phyloP scores from a whole-genome alignment of 2,329 filamentous ascomycete genomes.

The Sporothrix luriei region DNA sequence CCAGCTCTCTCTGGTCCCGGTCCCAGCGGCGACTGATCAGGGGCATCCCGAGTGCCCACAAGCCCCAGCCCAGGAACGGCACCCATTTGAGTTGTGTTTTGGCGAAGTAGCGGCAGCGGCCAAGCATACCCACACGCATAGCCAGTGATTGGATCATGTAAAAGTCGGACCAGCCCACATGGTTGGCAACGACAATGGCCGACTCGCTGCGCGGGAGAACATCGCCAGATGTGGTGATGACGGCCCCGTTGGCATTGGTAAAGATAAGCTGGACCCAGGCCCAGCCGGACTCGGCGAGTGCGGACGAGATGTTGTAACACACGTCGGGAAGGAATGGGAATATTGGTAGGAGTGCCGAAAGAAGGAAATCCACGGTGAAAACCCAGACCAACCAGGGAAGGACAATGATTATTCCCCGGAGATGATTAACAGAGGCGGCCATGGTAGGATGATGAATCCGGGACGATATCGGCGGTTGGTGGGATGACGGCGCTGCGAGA shows the following conservation, averaged over 20 bases:
- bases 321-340: constrained; percentile 52
- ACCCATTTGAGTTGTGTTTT: constrained; percentile 62
- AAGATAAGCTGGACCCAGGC: constrained; percentile 61
- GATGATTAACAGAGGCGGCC: constrained; percentile 6
- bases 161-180: constrained; percentile 65
- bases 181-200: constrained; percentile 62
- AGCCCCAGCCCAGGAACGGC: constrained; percentile 64
- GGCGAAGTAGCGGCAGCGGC: constrained; percentile 64
- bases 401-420: constrained; percentile 50
- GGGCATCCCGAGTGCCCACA: constrained; percentile 67
- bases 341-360: constrained; percentile 54
- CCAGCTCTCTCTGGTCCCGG: constrained; percentile 58
- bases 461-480: constrained; percentile 29
- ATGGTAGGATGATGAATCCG: neutral
- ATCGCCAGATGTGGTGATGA: constrained; percentile 58
- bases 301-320: constrained; percentile 58
- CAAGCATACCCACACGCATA: constrained; percentile 58
- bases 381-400: constrained; percentile 59
- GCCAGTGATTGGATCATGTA: constrained; percentile 65
- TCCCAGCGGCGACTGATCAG: constrained; percentile 64
- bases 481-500: neutral
- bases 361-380: constrained; percentile 53
- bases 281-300: constrained; percentile 59
- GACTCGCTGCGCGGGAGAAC: constrained; percentile 56
- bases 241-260: constrained; percentile 55